Conservation (phyloP, 1,139 yeast genomes). For the Pichia cactophila region DNA sequence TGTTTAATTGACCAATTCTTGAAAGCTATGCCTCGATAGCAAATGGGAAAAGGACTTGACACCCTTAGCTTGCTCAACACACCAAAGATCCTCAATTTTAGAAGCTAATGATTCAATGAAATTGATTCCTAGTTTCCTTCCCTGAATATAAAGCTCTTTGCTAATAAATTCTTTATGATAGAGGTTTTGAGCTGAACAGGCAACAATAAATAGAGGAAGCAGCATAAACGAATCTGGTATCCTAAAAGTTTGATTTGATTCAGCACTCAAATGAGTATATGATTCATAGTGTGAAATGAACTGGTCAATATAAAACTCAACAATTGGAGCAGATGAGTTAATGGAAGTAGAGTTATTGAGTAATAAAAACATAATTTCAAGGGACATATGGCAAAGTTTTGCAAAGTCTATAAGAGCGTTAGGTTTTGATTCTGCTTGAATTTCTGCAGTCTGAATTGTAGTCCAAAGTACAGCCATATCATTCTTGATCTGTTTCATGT, state of each 20-base stretch:
- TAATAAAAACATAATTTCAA: slow-evolving; percentile 25
- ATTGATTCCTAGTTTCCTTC: slow-evolving; percentile 14
- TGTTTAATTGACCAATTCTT: slow-evolving; percentile 5
- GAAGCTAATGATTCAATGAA: slow-evolving; percentile 17
- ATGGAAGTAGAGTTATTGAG: slow-evolving; percentile 23
- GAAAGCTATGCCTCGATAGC: slow-evolving; percentile 14
- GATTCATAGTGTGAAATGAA: slow-evolving; percentile 23
- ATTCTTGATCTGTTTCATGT: slow-evolving; percentile 15
- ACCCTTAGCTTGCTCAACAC: slow-evolving; percentile 14
- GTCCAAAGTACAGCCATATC: slow-evolving; percentile 24
- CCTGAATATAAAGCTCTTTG: slow-evolving; percentile 21
- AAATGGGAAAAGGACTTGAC: slow-evolving; percentile 15
- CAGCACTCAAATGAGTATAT: neutral
- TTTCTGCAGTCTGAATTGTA: slow-evolving; percentile 24
- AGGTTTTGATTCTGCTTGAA: slow-evolving; percentile 16
- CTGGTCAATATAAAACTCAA: slow-evolving; percentile 25
- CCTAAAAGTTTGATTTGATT: neutral
- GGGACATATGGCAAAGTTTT: slow-evolving; percentile 21
- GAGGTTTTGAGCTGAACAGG: slow-evolving; percentile 25
- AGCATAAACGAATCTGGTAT: slow-evolving; percentile 14
- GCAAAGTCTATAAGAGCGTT: slow-evolving; percentile 15
- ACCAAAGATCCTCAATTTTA: slow-evolving; percentile 26
- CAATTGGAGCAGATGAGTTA: slow-evolving; percentile 21
- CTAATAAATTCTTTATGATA: slow-evolving; percentile 24
- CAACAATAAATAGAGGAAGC: slow-evolving; percentile 28